Evolutionary conservation across 352 stramenopile genomes (phyloP), one percentile per base, ranked within the genome.

Genomic region (Phytophthora cactorum): DNA sequence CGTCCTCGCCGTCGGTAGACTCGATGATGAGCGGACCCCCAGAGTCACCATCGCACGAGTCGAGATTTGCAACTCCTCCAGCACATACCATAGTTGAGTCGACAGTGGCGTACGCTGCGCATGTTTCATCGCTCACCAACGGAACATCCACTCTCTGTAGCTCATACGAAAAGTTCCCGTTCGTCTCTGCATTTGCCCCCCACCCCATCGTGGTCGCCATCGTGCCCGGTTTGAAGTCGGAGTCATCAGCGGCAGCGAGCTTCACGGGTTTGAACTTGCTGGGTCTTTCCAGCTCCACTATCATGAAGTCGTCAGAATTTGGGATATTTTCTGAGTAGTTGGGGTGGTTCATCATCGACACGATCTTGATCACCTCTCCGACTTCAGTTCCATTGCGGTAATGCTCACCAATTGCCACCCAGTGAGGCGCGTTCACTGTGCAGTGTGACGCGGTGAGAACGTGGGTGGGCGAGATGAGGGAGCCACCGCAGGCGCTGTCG

Each of bases 31-130:
- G 66, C 4, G 81, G 77, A 22, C 81, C 81, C 14, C 81, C 81
- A 5, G 79, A 88, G 73, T 88, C 79, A 29, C 75, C 74, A 32
- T 66, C 53, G 55, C 81, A 90, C 27, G 81, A 81, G 50, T 90
- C 64, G 7, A 27, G 8, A 28, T 72, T 72, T 5, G 39, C 32
- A 25, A 72, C 32, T 1, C 81, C 79, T n/a, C 79, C 77, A 8
- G 77, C 79, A 29, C 81, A 88, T 5, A 87, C 29, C 81, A 88
- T 88, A 45, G 72, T 76, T 9, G 44, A 55, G 47, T 82, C 74
- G 10, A 78, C 63, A 0, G 47, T 52, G 3, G 67, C 46, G 29
- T 77, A 59, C 5, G 63, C 49, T 0, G 58, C 58, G 28, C 78
- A 89, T 3, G 61, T 55, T 1, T 65, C 46, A 29, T 86, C 71